Base-by-base conservation (phyloP, 2,329 filamentous ascomycete species). In the Exophiala aquamarina region DNA sequence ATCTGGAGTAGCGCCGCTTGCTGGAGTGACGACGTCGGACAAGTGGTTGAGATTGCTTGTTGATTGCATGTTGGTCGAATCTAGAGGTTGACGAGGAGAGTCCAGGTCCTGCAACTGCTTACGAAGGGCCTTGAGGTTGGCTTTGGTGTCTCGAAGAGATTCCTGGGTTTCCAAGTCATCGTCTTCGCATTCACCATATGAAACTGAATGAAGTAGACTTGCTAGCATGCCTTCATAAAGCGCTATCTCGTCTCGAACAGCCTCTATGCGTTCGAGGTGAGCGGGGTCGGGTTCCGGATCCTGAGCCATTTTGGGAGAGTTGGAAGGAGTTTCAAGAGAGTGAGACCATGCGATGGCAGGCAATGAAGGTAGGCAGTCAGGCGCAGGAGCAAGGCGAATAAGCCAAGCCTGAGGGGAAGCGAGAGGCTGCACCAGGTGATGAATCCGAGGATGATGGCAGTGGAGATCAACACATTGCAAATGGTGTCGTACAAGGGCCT, bases 241-340 rank as follows among this genome's bases (percentile, higher is more conserved):
- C 34, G 44, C 52, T 42, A 57, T 55, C 8, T 57, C 52, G 32
- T 57, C 52, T 28, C 33, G 44, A 36, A 57, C 34, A 20, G 54
- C 50, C 34, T 48, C 44, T n/a, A 53, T 47, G 18, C 51, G 44
- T 15, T 41, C 35, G 17, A 41, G 17, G 10, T 41, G 10, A 11
- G 40, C 36, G 21, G 29, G 40, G 34, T 54, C 51, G 23, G 28
- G 32, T 21, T 49, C 48, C 17, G 32, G 28, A 11, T 35, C 19
- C 11, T 44, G 41, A 15, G 37, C 44, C 50, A 56, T 56, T 2
- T 23, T 49, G 50, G 34, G 20, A 29, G 40, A 37, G 13, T n/a
- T 34, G 17, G 28, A 34, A 26, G 6, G 23, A 23, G n/a, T 11
- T 38, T 40, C 21, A 37, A 15, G 21, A 13, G n/a, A 31, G 28